Evolutionary conservation across 192 early-diverging fungal species (phyloP).

Genomic region (Umbelopsis sp.): DNA sequence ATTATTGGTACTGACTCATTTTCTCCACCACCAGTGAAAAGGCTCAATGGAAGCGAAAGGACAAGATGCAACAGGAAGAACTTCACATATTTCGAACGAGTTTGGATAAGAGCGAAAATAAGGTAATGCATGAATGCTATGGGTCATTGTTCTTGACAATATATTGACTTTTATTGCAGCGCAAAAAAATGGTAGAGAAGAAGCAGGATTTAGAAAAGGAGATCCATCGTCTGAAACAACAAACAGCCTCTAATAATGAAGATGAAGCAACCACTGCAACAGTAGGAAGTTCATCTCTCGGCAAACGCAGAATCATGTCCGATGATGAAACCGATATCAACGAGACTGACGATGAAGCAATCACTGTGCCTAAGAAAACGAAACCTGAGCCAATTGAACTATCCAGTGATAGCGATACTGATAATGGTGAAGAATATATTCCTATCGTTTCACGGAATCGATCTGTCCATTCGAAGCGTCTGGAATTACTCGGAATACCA

Average conservation of each 20-base stretch:
- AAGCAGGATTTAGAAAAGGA: constrained; percentile 14
- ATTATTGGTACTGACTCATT: too few relatives aligned
- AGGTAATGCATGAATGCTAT: neutral
- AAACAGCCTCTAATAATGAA: neutral
- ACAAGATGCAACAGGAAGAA: constrained; percentile 20
- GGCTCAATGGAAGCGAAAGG: constrained; percentile 3
- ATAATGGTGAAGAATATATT: neutral
- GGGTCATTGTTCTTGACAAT: too few relatives aligned
- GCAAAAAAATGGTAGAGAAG: constrained; percentile 8
- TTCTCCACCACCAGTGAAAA: neutral
- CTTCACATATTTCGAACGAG: neutral
- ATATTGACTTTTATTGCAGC: neutral
- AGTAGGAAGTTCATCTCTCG: neutral
- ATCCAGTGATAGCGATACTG: constrained; percentile 14
- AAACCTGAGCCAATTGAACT: constrained; percentile 7
- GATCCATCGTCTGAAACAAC: neutral
- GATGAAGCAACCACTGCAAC: too few relatives aligned
- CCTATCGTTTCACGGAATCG: neutral
- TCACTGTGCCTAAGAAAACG: neutral
- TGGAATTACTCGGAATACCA: constrained; percentile 7
- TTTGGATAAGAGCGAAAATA: constrained; percentile 1
- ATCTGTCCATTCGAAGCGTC: constrained; percentile 4
- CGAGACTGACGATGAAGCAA: constrained; percentile 39
- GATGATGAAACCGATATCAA: constrained; percentile 33
- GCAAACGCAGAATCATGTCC: neutral